A percentile compares a stretch with the other conserved stretches of the same genome.
phyloP scores from a whole-genome alignment of 768 basidiomycete species.

The Rickenella mellea region DNA sequence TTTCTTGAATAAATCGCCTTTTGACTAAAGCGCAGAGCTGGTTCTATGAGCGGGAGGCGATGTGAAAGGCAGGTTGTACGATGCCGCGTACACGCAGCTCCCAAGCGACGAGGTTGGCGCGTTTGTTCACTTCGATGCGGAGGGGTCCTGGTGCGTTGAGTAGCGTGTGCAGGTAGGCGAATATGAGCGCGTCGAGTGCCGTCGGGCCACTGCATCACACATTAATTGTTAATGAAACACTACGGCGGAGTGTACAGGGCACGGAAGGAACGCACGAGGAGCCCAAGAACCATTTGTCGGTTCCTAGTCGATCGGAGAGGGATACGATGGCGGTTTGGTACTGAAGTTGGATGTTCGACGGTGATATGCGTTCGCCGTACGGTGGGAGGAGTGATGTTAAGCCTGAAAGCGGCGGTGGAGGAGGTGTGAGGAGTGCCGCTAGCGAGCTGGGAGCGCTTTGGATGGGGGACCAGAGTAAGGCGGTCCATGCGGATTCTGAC shows the following conservation, averaged over 20 bases:
- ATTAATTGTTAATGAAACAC: background rate
- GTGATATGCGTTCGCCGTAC: slow-evolving; percentile 48
- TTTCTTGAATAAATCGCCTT: too few relatives aligned
- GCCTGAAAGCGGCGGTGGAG: slow-evolving; percentile 66
- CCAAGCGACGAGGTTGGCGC: slow-evolving; percentile 75
- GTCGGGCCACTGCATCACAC: slow-evolving; percentile 50
- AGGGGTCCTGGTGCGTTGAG: slow-evolving; percentile 33
- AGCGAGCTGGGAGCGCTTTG: slow-evolving; percentile 15
- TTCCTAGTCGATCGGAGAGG: slow-evolving; percentile 65
- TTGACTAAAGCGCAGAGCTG: background rate
- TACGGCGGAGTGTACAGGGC: background rate
- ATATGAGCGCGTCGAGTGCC: slow-evolving; percentile 70
- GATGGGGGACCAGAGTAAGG: background rate
- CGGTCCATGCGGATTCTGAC: too few relatives aligned
- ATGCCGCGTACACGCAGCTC: slow-evolving; percentile 56
- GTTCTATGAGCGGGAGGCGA: background rate
- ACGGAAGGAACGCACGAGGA: slow-evolving; percentile 56
- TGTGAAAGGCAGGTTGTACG: slow-evolving; percentile 43
- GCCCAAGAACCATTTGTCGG: slow-evolving; percentile 74
- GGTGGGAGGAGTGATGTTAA: slow-evolving; percentile 51
- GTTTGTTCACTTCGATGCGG: slow-evolving; percentile 57
- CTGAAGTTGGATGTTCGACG: slow-evolving; percentile 38
- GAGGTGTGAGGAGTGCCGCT: slow-evolving; percentile 47
- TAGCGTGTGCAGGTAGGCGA: slow-evolving; percentile 71
- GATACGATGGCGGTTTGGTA: slow-evolving; percentile 67